These are phyloP conservation scores for Boletus bicolor DNA, from an alignment of 768 basidiomycete species.

Conservation along the genomic window DNA sequence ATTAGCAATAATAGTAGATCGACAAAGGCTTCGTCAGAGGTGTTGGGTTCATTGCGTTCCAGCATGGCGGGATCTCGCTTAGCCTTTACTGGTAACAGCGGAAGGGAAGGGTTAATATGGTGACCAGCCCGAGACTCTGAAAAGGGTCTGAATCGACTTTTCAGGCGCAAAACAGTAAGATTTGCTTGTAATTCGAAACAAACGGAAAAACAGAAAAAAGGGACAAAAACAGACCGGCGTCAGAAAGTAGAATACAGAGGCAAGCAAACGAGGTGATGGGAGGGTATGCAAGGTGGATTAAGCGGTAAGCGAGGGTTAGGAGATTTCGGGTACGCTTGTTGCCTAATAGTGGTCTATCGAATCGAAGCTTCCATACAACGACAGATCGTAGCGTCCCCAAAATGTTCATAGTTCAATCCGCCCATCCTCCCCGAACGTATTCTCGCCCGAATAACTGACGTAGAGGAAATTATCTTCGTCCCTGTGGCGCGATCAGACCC, in stretches of 20 bases:
- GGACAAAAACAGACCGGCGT: constrained; percentile 2
- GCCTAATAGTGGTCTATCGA: constrained; percentile 29
- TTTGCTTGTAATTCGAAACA: constrained; percentile 19
- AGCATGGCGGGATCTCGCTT: background rate
- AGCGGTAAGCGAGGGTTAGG: constrained; percentile 6
- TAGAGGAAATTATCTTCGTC: constrained; percentile 99
- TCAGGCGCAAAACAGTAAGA: background rate
- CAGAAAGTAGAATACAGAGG: constrained; percentile 29
- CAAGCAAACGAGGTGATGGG: constrained; percentile 20
- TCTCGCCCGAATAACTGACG: constrained; percentile 98
- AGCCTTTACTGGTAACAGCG: background rate
- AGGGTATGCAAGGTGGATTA: constrained; percentile 29
- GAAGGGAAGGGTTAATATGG: background rate
- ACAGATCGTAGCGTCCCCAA: constrained; percentile 19
- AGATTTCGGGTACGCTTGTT: constrained; percentile 23
- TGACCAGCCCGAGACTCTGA: too few species aligned
- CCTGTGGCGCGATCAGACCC: constrained; percentile 45
- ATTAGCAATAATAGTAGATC: background rate
- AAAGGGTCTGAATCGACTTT: background rate
- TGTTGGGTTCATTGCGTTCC: background rate
- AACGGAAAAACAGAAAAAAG: background rate
- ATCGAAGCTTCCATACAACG: constrained; percentile 19
- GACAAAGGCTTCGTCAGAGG: too few species aligned
- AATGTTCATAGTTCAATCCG: constrained; percentile 33
- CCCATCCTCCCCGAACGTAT: constrained; percentile 72